Percentiles rank a stretch among this genome's conserved stretches.
Evolutionary conservation across 129 eudicot genomes (phyloP).

Genomic region (Tagetes patula): DNA sequence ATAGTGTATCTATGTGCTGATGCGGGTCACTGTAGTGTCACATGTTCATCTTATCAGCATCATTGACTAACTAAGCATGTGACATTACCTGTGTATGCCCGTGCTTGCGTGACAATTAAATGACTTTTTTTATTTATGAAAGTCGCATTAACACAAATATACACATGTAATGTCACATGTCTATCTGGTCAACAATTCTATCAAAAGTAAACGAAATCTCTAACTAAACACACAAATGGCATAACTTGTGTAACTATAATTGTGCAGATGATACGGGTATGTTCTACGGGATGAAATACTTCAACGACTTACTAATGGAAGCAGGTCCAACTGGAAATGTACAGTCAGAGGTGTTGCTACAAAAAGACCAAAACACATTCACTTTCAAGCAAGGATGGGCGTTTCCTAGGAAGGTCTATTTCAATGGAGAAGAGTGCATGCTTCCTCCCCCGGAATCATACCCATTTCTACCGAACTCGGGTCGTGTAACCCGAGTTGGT

Average conservation of each 20-base stretch:
- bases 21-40: too few relatives aligned
- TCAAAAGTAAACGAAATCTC: neutral
- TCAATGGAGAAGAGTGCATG: conserved; percentile 88
- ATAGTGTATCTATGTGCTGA: too few relatives aligned
- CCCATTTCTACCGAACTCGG: conserved; percentile 71
- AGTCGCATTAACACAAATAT: neutral
- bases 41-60: too few relatives aligned
- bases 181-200: neutral
- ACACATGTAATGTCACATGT: neutral
- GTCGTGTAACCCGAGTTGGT: conserved; percentile 32
- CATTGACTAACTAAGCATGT: neutral
- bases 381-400: conserved; percentile 88
- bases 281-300: conserved; percentile 85
- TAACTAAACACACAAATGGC: neutral
- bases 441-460: conserved; percentile 86
- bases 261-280: conserved; percentile 86
- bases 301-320: conserved; percentile 83
- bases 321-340: conserved; percentile 75
- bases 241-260: neutral
- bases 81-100: neutral
- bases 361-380: conserved; percentile 77
- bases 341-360: conserved; percentile 73
- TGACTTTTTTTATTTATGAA: neutral
- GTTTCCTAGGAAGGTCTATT: conserved; percentile 80
- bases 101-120: neutral